Base-by-base conservation (phyloP, 2,329 filamentous ascomycete genomes). In the Fusarium oligoseptatum region DNA sequence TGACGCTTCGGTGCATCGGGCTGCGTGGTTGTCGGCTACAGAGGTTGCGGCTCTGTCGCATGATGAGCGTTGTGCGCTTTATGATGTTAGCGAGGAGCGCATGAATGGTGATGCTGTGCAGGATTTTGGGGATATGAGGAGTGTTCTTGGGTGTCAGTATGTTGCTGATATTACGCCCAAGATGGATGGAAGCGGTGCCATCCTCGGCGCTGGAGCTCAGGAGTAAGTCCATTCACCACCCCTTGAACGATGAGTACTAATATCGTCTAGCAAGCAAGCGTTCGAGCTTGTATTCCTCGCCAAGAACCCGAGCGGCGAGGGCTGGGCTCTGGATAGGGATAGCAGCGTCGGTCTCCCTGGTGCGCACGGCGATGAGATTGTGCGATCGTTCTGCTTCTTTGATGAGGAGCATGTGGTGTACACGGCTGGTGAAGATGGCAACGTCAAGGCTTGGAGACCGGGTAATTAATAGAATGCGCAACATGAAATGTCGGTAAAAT, bases 21-120 rank as follows among this genome's bases (percentile, higher is more conserved):
- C 93, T 15, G 92, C 91, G 6, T 95, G 95, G 83, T 85, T 96
- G 64, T 90, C 76, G 8, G 82, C 85, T 17, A 88, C 88, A 6
- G 89, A 93, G 78, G 88, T 95, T 36, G 94, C 91, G 73, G 93
- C 92, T 5, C 83, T 95, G 11, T 94, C 92, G 1, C 93, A 95
- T 68, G 94, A 96, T 80, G 94, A 97, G 84, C 91, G 90, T 68
- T 89, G 95, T 72, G 92, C 92, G 20, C 87, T 95, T 67, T 95
- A 95, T 80, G 89, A 92, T 71, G 84, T 93, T 65, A 89, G 91
- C 57, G 92, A 93, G 72, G 88, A 89, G 43, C 84, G 86, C n/a
- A 88, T 89, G 55, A 89, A 89, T 20, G 91, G 90, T 11, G 85
- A 88, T 2, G 88, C 90, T 2, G 85, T 85, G 1, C 80, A 82